Percentiles rank a stretch among this genome's conserved stretches.
Conservation (phyloP, 2,329 filamentous ascomycete genomes). For the Dactylellina leptospora region DNA sequence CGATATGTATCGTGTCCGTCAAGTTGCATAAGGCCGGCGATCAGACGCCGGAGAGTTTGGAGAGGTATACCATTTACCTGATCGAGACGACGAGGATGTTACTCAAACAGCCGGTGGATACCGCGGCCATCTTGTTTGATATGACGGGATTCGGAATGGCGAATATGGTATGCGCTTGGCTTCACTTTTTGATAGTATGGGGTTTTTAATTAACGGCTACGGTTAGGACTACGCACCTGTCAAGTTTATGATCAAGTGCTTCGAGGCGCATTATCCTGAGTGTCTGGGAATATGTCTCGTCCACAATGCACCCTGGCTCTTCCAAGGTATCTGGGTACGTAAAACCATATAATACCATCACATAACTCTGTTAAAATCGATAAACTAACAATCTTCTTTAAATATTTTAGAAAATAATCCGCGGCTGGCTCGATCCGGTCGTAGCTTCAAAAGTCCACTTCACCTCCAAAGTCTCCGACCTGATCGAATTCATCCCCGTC, state of each 20-base stretch:
- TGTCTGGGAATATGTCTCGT: conserved; percentile 87
- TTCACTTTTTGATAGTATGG: not conserved
- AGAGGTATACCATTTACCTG: conserved; percentile 89
- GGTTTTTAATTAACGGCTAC: not conserved
- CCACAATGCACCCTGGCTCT: conserved; percentile 96
- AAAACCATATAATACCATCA: no score
- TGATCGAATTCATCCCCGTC: conserved; percentile 77
- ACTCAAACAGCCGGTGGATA: conserved; percentile 81
- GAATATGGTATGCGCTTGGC: conserved; percentile 75
- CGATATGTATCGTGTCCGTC: conserved; percentile 85
- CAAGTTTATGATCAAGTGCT: conserved; percentile 99
- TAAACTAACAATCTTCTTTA: conserved; percentile 63
- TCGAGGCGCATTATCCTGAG: conserved; percentile 98
- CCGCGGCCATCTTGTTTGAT: conserved; percentile 92
- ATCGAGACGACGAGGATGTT: conserved; percentile 94
- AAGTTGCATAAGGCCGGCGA: conserved; percentile 82
- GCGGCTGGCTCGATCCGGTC: conserved; percentile 94
- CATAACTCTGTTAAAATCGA: not conserved
- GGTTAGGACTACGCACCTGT: conserved; percentile 86
- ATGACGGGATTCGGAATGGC: conserved; percentile 93
- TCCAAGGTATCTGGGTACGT: conserved; percentile 73
- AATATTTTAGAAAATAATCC: conserved; percentile 76
- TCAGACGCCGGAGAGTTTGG: conserved; percentile 81
- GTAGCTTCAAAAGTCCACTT: conserved; percentile 95
- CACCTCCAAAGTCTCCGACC: conserved; percentile 79